These are phyloP conservation scores for Triticum monococcum DNA, from an alignment of 176 grass and related monocot genomes.

Conservation along the genomic window DNA sequence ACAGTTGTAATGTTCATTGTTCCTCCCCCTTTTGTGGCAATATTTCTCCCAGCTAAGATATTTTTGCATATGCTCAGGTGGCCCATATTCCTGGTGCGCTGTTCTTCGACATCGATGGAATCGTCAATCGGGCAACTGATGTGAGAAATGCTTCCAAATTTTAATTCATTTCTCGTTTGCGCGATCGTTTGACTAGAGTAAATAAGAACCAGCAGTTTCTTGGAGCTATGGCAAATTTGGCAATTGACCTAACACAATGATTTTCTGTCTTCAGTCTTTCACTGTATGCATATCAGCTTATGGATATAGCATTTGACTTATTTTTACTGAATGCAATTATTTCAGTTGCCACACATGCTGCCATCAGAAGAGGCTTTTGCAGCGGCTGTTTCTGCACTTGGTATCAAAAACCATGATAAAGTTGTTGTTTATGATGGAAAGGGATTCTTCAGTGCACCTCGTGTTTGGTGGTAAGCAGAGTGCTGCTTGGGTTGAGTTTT, in stretches of 20 bases:
- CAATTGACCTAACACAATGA: background rate
- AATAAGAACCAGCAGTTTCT: background rate
- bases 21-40: slow-evolving; percentile 1
- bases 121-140: slow-evolving; percentile 59
- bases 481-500: background rate
- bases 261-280: background rate
- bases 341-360: slow-evolving; percentile 91
- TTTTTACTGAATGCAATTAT: background rate
- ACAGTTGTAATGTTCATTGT: background rate
- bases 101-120: slow-evolving; percentile 83
- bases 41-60: slow-evolving; percentile 32
- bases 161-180: background rate
- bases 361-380: slow-evolving; percentile 82
- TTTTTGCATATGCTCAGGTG: slow-evolving; percentile 47
- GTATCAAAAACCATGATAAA: slow-evolving; percentile 66
- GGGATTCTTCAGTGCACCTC: slow-evolving; percentile 72
- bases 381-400: slow-evolving; percentile 68
- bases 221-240: background rate
- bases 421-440: slow-evolving; percentile 93
- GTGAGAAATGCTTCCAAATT: slow-evolving; percentile 46
- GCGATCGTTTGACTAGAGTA: background rate
- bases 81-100: slow-evolving; percentile 72
- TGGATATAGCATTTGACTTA: background rate
- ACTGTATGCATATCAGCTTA: background rate
- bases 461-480: slow-evolving; percentile 88